phyloP scores from a whole-genome alignment of 306 rosid genomes.

The Malus domestica region ASM211411v1 NC_041800.1:25813233-25813732 shows the following conservation, averaged over 20 bases:
- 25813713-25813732: slow-evolving; percentile 45
- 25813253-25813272: slow-evolving; percentile 22
- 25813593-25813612: slow-evolving; percentile 45
- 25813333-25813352: slow-evolving; percentile 35
- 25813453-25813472: slow-evolving; percentile 32
- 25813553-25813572: slow-evolving; percentile 32
- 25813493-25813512: slow-evolving; percentile 47
- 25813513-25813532: slow-evolving; percentile 29
- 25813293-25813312: slow-evolving; percentile 20
- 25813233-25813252: slow-evolving; percentile 32
- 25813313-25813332: slow-evolving; percentile 15
- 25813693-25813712: slow-evolving; percentile 30
- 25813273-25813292: slow-evolving; percentile 47
- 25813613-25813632: slow-evolving; percentile 22
- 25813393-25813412: slow-evolving; percentile 40
- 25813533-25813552: slow-evolving; percentile 37
- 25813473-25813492: slow-evolving; percentile 44
- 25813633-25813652: slow-evolving; percentile 44
- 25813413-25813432: slow-evolving; percentile 38
- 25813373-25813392: slow-evolving; percentile 38
- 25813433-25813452: slow-evolving; percentile 31
- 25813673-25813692: slow-evolving; percentile 47
- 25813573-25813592: slow-evolving; percentile 37
- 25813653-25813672: slow-evolving; percentile 41
- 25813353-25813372: slow-evolving; percentile 36